Evolutionary conservation across 2,329 filamentous ascomycete genomes (phyloP), one percentile per base, ranked within the genome.

Genomic region (Daldinia sp.): DNA sequence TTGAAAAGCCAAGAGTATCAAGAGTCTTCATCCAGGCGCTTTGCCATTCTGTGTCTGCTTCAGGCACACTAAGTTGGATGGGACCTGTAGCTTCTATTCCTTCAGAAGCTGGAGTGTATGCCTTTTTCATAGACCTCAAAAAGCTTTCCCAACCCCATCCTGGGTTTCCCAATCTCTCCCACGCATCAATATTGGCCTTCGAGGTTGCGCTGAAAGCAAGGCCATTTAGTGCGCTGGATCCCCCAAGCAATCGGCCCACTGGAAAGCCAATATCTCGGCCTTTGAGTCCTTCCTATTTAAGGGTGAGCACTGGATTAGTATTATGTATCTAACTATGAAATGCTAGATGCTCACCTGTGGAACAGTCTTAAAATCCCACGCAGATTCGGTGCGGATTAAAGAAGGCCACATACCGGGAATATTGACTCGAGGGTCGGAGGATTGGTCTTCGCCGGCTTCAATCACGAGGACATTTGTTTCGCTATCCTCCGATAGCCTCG

Each of bases 61-160:
- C 53, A 6, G 68, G 62, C 5, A 63, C 9, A 15, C 35, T 30
- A 6, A 69, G 37, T 20, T 71, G 54, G 4, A 71, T 13, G 1
- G 65, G 68, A 10, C 65, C 48, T 10, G 44, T 12, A 2, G 23
- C 39, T 28, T 57, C 59, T 42, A 3, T 33, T n/a, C 28, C 46
- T 12, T 13, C 6, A 4, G 39, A 30, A 44, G 54, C 20, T 6
- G 33, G 26, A 13, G 9, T 30, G 10, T 33, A 66, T 0, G 65
- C 9, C 18, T 64, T 60, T 10, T 33, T 41, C 46, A 71, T 30
- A 10, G 72, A 69, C 33, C 64, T 28, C 7, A 56, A 55, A 54
- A 74, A 69, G 61, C 35, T 63, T 9, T 44, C 13, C 67, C 69
- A 74, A 1, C 64, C 65, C 69, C 72, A 74, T 10, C 71, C 69